Evolutionary conservation across 768 basidiomycete genomes (phyloP), one percentile per base, ranked within the genome.

Genomic region (Lactarius hatsudake): DNA sequence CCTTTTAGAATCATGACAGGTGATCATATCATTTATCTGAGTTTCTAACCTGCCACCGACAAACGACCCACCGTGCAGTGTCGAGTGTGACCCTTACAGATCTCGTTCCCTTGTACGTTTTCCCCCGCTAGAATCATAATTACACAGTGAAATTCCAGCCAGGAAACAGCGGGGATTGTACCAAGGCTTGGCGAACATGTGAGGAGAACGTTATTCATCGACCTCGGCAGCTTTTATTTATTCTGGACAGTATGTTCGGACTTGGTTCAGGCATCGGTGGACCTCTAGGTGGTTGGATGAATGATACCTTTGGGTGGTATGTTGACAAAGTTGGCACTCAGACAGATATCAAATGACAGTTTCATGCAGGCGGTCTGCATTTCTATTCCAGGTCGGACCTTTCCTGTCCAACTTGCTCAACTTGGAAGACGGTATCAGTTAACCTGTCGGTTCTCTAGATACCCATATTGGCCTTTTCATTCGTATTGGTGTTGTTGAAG

Each of bases 101-200:
- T 79, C 80, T 97, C 28, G 89, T 98, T 66, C 93, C 94, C 17
- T 77, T 98, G 89, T 92, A 73, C 81, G 89, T 80, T 58, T 36
- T 43, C 38, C 28, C 5, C 26, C 34, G 23, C n/a, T 62, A 30
- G 8, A 43, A 53, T 42, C 20, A 63, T 64, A 59, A 48, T 63
- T 59, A 56, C 53, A 53, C 59, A 10, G 65, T 66, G 26, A 69
- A 38, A 53, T 36, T 61, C 58, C 34, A 57, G 40, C 73, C 23
- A 94, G 92, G 72, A 89, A 90, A 74, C 88, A 93, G 68, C 84
- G 96, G 62, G 96, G 94, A 2, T 77, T 96, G 10, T 96, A 94
- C 74, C 96, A 98, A 76, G 95, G 95, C 64, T 83, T 94, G 81
- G 88, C 90, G 40, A 94, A 94, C 74, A 86, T 94, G 92, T 93